phyloP scores from a whole-genome alignment of 495 filamentous ascomycete genomes.

The Talaromyces ruber region DNA sequence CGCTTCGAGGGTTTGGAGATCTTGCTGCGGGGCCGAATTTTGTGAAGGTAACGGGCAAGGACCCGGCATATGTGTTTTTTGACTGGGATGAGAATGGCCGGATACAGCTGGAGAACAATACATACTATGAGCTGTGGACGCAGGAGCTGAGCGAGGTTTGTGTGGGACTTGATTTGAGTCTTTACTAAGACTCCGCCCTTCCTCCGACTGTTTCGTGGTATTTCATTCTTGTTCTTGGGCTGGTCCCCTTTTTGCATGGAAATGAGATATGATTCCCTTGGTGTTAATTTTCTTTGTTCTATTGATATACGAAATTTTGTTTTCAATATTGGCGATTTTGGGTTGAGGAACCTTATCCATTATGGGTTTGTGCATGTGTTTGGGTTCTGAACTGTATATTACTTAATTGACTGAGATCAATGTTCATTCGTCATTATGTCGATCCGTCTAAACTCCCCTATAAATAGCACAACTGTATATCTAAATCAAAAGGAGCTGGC shows the following conservation, averaged over 20 bases:
- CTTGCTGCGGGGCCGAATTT: slow-evolving; percentile 22
- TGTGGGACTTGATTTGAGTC: slow-evolving; percentile 24
- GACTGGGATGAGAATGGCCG: slow-evolving; percentile 29
- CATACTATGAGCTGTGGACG: slow-evolving; percentile 33
- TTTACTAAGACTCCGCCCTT: not conserved
- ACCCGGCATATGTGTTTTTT: slow-evolving; percentile 36
- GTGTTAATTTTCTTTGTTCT: not conserved
- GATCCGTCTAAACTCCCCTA: not conserved
- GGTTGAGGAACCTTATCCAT: not conserved
- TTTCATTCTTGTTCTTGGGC: not conserved
- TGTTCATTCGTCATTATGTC: not conserved
- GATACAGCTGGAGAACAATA: slow-evolving; percentile 25
- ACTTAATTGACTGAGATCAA: not conserved
- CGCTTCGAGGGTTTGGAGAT: slow-evolving; percentile 25
- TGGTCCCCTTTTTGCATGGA: not conserved
- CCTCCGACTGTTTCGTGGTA: not conserved
- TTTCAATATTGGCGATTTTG: not conserved
- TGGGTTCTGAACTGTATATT: not conserved
- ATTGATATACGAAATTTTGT: not conserved
- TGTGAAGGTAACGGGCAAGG: slow-evolving; percentile 7
- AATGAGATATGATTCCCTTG: not conserved
- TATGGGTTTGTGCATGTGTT: not conserved
- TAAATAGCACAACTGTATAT: not conserved
- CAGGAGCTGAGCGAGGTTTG: slow-evolving; percentile 28
- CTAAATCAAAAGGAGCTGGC: not conserved